These are phyloP conservation scores for Pilaira anomala DNA, from an alignment of 192 early-diverging fungal genomes.

Conservation along the genomic window DNA sequence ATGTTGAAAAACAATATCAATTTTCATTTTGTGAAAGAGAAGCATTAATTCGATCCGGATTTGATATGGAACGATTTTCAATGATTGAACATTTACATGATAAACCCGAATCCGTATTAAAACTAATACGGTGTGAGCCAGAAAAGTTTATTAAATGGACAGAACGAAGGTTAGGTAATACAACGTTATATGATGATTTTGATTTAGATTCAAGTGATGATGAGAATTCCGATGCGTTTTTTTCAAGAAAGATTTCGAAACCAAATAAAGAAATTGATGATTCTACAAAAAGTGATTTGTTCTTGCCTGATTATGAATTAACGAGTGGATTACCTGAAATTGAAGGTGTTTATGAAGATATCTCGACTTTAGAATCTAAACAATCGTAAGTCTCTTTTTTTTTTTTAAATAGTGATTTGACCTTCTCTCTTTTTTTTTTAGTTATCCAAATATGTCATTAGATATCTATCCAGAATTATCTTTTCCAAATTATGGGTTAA, in stretches of 20 bases:
- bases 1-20: constrained; percentile 41
- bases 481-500: constrained; percentile 37
- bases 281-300: constrained; percentile 35
- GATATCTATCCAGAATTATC: constrained; percentile 33
- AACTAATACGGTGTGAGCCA: constrained; percentile 29
- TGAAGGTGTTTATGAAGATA: constrained; percentile 5
- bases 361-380: constrained; percentile 1
- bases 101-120: constrained; percentile 13
- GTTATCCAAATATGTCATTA: not conserved
- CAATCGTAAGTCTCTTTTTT: not conserved
- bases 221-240: constrained; percentile 30
- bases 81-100: constrained; percentile 44
- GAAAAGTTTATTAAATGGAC: constrained; percentile 21
- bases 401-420: not conserved
- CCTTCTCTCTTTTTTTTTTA: not conserved
- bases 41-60: constrained; percentile 49
- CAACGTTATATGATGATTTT: constrained; percentile 37
- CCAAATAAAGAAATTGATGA: constrained; percentile 24
- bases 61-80: constrained; percentile 58
- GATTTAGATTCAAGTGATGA: constrained; percentile 39
- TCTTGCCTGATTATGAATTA: constrained; percentile 51
- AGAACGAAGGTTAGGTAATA: constrained; percentile 7
- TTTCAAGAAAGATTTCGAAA: constrained; percentile 27
- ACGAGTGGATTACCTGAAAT: constrained; percentile 45
- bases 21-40: constrained; percentile 55